Evolutionary conservation across 176 grass and related monocot genomes (phyloP).

Genomic region (Carex pumila): DNA sequence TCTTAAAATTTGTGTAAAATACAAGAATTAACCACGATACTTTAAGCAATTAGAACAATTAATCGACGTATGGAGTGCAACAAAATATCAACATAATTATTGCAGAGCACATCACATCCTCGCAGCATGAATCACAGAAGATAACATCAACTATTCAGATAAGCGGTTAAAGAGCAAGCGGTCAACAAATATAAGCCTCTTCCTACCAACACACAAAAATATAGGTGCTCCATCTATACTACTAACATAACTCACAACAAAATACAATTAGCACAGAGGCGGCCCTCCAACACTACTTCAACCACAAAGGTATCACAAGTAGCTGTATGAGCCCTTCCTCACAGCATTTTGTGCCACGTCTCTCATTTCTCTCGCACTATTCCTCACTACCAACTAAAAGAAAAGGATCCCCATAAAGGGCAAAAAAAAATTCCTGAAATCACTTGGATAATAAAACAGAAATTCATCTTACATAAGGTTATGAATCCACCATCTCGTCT

Average conservation of each 20-base stretch:
- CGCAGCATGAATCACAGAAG: background rate
- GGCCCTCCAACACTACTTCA: constrained; percentile 45
- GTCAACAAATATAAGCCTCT: constrained; percentile 16
- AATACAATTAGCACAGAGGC: constrained; percentile 46
- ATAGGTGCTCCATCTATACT: constrained; percentile 23
- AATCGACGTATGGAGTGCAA: background rate
- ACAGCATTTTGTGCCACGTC: constrained; percentile 10
- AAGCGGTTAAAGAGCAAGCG: background rate
- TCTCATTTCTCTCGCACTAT: constrained; percentile 31
- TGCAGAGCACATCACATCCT: background rate
- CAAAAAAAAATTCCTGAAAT: constrained; percentile 4
- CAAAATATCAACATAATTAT: background rate
- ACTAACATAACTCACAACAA: constrained; percentile 27
- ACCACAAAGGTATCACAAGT: constrained; percentile 40
- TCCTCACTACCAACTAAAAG: constrained; percentile 23
- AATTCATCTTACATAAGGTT: constrained; percentile 8
- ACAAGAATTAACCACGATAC: background rate
- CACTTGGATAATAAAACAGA: background rate
- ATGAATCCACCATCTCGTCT: constrained; percentile 98
- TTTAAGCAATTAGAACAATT: background rate
- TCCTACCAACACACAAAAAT: constrained; percentile 20
- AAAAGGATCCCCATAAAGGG: constrained; percentile 28
- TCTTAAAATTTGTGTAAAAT: background rate
- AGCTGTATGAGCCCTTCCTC: constrained; percentile 39
- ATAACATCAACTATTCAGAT: background rate